These are phyloP conservation scores for Pseudogymnoascus sp. DNA, from an alignment of 2,329 filamentous ascomycete genomes.

Conservation along the genomic window DNA sequence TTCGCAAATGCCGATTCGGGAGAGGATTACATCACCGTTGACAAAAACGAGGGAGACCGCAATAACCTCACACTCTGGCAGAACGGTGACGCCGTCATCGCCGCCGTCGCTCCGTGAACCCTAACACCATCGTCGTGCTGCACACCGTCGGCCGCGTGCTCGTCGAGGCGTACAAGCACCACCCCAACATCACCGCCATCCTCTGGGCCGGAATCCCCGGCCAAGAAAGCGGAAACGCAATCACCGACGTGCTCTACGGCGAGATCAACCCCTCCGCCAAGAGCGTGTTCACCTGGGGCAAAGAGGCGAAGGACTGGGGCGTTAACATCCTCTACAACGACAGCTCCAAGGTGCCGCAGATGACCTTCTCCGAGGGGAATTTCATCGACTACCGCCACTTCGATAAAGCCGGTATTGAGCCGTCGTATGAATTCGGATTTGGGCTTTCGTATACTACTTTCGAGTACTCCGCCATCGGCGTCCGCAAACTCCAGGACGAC, in stretches of 20 bases:
- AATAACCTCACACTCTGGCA: constrained; percentile 91
- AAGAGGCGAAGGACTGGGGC: constrained; percentile 36
- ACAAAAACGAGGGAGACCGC: constrained; percentile 79
- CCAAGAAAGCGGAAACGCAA: constrained; percentile 73
- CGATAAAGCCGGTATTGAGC: constrained; percentile 47
- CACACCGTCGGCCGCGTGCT: constrained; percentile 79
- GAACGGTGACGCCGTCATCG: constrained; percentile 71
- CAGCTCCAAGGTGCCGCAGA: constrained; percentile 54
- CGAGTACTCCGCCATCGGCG: constrained; percentile 59
- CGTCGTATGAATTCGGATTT: constrained; percentile 75
- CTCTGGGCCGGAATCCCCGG: constrained; percentile 77
- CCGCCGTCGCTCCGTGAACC: constrained; percentile 71
- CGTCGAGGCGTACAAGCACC: constrained; percentile 66
- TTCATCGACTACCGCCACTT: constrained; percentile 80
- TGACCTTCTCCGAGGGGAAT: constrained; percentile 68
- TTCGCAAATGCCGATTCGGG: constrained; percentile 85
- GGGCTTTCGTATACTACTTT: constrained; percentile 79
- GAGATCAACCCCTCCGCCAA: constrained; percentile 70
- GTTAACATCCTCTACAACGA: constrained; percentile 35
- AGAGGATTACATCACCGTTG: constrained; percentile 79
- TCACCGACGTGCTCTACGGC: constrained; percentile 79
- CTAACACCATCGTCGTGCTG: constrained; percentile 88
- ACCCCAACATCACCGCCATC: constrained; percentile 76
- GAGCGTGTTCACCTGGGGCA: constrained; percentile 74
- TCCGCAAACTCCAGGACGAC: constrained; percentile 23